phyloP scores from a whole-genome alignment of 352 stramenopile species.

The Globisporangium lucens region DNA sequence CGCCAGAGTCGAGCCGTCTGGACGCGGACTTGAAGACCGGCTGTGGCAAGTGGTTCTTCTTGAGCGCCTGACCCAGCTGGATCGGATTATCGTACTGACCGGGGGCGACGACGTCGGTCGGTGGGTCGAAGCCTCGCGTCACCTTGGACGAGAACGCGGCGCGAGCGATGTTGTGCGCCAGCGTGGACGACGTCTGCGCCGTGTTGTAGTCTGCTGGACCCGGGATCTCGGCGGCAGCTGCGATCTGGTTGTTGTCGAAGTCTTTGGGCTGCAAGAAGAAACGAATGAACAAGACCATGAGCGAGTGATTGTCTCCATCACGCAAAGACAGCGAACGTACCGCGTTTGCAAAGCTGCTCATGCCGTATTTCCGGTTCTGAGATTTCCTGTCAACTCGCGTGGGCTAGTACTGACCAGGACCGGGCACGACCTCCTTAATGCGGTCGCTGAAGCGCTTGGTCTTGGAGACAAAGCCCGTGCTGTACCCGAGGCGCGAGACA shows the following conservation, averaged over 20 bases:
- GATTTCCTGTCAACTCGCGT: slow-evolving; percentile 28
- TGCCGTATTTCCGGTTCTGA: slow-evolving; percentile 64
- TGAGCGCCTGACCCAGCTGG: slow-evolving; percentile 32
- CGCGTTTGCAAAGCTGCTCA: slow-evolving; percentile 61
- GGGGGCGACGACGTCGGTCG: slow-evolving; percentile 45
- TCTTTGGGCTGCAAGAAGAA: slow-evolving; percentile 23
- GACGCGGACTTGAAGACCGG: slow-evolving; percentile 69
- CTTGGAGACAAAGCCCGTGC: slow-evolving; percentile 77
- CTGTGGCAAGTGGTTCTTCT: slow-evolving; percentile 27
- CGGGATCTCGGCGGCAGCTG: slow-evolving; percentile 20
- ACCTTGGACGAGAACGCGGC: slow-evolving; percentile 66
- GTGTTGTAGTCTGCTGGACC: slow-evolving; percentile 58
- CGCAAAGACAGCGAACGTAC: slow-evolving; percentile 20
- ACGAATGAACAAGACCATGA: too few relatives aligned
- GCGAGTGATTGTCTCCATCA: too few relatives aligned
- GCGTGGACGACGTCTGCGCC: slow-evolving; percentile 30
- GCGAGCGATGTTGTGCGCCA: slow-evolving; percentile 52
- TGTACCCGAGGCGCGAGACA: slow-evolving; percentile 71
- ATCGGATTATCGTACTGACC: slow-evolving; percentile 71
- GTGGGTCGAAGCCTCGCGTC: slow-evolving; percentile 46
- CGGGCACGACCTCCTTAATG: slow-evolving; percentile 43
- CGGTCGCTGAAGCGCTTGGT: slow-evolving; percentile 65
- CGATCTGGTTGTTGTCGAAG: slow-evolving; percentile 30
- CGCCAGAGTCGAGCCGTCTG: slow-evolving; percentile 40
- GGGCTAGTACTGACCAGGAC: slow-evolving; percentile 63